These are phyloP conservation scores for Ogataea methanolica DNA, from an alignment of 805 yeast species.

Conservation along the genomic window DNA sequence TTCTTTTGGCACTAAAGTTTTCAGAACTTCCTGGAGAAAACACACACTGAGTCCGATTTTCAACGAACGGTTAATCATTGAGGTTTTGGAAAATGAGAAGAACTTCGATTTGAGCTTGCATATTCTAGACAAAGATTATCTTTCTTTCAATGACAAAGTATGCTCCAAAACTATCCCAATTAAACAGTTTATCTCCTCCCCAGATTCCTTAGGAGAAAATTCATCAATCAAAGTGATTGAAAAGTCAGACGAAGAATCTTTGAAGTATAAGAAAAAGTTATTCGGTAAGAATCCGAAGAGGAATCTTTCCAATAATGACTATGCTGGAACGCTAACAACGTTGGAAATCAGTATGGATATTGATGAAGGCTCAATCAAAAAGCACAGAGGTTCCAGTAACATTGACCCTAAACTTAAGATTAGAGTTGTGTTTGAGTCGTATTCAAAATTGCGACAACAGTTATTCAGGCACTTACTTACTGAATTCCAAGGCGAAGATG, in stretches of 20 bases:
- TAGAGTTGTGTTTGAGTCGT: slow-evolving; percentile 63
- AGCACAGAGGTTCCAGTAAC: slow-evolving; percentile 31
- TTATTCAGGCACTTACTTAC: slow-evolving; percentile 62
- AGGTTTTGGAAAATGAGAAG: slow-evolving; percentile 61
- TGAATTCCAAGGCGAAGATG: slow-evolving; percentile 43
- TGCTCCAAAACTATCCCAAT: slow-evolving; percentile 62
- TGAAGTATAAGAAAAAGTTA: slow-evolving; percentile 12
- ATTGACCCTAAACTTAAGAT: slow-evolving; percentile 54
- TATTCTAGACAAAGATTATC: slow-evolving; percentile 78
- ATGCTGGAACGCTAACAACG: slow-evolving; percentile 39
- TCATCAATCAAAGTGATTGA: slow-evolving; percentile 10
- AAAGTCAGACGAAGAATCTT: slow-evolving; percentile 8
- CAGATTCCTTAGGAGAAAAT: slow-evolving; percentile 5
- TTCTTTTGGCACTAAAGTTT: slow-evolving; percentile 84
- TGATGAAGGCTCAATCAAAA: slow-evolving; percentile 27
- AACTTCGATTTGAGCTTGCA: slow-evolving; percentile 64
- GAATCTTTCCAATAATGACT: slow-evolving; percentile 30
- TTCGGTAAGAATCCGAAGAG: slow-evolving; percentile 27
- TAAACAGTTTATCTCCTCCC: slow-evolving; percentile 24
- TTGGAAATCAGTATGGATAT: slow-evolving; percentile 31
- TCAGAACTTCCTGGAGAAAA: slow-evolving; percentile 76
- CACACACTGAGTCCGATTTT: slow-evolving; percentile 81
- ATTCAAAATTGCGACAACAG: slow-evolving; percentile 55
- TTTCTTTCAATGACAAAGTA: slow-evolving; percentile 79
- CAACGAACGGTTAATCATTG: slow-evolving; percentile 77